These are phyloP conservation scores for Epicoccum sorghinum DNA, from an alignment of 2,329 filamentous ascomycete genomes.

Conservation along the genomic window DNA sequence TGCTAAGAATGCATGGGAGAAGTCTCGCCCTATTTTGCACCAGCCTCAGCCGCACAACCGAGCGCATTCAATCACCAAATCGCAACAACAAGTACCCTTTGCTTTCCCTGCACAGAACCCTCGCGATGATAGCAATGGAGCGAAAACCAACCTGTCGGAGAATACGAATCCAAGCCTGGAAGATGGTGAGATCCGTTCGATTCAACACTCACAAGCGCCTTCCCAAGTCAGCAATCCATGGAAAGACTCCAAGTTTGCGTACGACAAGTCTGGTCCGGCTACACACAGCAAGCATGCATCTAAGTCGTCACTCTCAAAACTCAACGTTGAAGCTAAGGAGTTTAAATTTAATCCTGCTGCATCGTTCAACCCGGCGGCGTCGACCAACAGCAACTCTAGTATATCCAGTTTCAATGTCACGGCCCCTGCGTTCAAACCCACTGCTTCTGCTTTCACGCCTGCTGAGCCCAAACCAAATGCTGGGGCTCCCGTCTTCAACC, in stretches of 20 bases:
- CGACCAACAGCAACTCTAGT: constrained; percentile 48
- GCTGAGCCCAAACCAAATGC: constrained; percentile 13
- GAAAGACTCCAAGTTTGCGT: constrained; percentile 45
- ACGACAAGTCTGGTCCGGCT: constrained; percentile 39
- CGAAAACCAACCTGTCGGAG: constrained; percentile 48
- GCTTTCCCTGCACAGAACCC: constrained; percentile 38
- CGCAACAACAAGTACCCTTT: constrained; percentile 53
- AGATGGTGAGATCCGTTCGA: constrained; percentile 37
- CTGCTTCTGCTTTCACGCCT: constrained; percentile 41
- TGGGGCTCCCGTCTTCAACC: constrained; percentile 20
- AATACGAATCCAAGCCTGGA: constrained; percentile 48
- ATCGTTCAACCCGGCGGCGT: constrained; percentile 57
- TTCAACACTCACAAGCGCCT: constrained; percentile 45
- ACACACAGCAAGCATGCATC: constrained; percentile 64
- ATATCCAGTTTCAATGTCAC: constrained; percentile 66
- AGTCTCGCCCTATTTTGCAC: constrained; percentile 60
- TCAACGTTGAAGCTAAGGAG: constrained; percentile 88
- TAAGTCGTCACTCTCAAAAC: constrained; percentile 73
- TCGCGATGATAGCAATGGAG: constrained; percentile 49
- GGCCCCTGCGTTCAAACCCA: constrained; percentile 66
- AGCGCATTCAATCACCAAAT: constrained; percentile 73
- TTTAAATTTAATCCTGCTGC: constrained; percentile 74
- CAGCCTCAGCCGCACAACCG: constrained; percentile 77
- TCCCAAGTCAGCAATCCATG: constrained; percentile 46
- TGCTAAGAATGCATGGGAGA: constrained; percentile 42